Evolutionary conservation across 106 monocot species (phyloP), one percentile per base, ranked within the genome.

Genomic region (Agapanthus africanus): DNA sequence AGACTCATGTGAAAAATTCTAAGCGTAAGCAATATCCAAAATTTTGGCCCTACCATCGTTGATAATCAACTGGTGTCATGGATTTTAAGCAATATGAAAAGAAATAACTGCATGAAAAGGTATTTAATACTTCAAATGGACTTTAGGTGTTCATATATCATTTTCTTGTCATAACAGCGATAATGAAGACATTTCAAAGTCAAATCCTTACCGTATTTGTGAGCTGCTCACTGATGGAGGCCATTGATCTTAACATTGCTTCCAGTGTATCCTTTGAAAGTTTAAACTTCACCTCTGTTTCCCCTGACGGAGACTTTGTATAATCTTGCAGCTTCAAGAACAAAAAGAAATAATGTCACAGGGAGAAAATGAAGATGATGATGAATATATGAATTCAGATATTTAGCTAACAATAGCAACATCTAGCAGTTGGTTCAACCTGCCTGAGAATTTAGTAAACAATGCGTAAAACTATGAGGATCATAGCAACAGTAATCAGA

Each of bases 221-320:
- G 5, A 85, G 54, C 71, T 80, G 73, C 50, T 89, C 82, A 14
- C 46, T 82, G 54, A 85, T 79, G 63, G 66, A 70, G 3, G 79
- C 25, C 77, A 85, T 71, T 74, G 88, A 82, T 66, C 85, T 82
- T 66, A 89, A 50, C 79, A 85, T 79, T 39, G 88, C 84, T 59
- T 89, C 88, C 67, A 89, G 40, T 40, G 82, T 82, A 50, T 85
- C 88, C 66, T 73, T 88, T 27, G 88, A 79, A 65, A 85, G 47
- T 44, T 77, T 73, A 71, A 88, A 84, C 73, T 82, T 84, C 35
- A 82, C 73, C 60, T 88, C 88, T 31, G 65, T 69, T 51, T 84
- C 81, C 14, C 74, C 76, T 37, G 39, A 63, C 37, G 76, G 50
- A 59, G 76, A 77, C 37, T 71, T 84, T 30, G 73, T 59, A 71